phyloP scores from a whole-genome alignment of 371 early-diverging fungal species.

The Lichtheimia hyalospora region DNA sequence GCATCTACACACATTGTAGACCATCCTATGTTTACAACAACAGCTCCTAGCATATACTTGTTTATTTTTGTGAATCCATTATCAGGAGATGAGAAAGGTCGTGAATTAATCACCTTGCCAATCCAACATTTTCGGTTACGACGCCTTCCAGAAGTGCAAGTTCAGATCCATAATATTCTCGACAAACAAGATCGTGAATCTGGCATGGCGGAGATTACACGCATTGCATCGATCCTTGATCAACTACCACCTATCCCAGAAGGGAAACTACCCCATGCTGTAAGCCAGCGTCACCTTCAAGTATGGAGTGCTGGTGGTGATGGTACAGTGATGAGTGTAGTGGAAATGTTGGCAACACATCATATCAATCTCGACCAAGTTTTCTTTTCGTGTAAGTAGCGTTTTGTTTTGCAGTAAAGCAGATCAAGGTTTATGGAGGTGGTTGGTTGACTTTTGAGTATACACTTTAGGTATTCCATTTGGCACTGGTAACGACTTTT shows the following conservation, averaged over 20 bases:
- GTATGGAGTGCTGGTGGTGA: constrained; percentile 72
- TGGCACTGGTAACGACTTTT: constrained; percentile 69
- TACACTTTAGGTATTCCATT: constrained; percentile 50
- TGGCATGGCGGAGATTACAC: constrained; percentile 40
- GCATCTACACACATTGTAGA: constrained; percentile 17
- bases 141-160: constrained; percentile 55
- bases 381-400: constrained; percentile 58
- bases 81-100: constrained; percentile 61
- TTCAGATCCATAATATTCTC: constrained; percentile 62
- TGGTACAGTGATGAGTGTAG: constrained; percentile 65
- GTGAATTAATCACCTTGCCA: constrained; percentile 46
- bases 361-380: constrained; percentile 50
- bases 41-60: constrained; percentile 49
- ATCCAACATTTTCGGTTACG: constrained; percentile 60
- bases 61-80: constrained; percentile 67
- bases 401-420: neutral
- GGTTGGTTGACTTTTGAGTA: no score
- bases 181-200: constrained; percentile 43
- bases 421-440: no score
- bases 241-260: constrained; percentile 17
- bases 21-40: neutral
- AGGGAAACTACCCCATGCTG: constrained; percentile 7
- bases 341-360: constrained; percentile 49
- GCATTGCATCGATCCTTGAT: constrained; percentile 26
- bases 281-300: constrained; percentile 46